Evolutionary conservation across 2,329 filamentous ascomycete genomes (phyloP).

Genomic region (Calonectria pteridis): DNA sequence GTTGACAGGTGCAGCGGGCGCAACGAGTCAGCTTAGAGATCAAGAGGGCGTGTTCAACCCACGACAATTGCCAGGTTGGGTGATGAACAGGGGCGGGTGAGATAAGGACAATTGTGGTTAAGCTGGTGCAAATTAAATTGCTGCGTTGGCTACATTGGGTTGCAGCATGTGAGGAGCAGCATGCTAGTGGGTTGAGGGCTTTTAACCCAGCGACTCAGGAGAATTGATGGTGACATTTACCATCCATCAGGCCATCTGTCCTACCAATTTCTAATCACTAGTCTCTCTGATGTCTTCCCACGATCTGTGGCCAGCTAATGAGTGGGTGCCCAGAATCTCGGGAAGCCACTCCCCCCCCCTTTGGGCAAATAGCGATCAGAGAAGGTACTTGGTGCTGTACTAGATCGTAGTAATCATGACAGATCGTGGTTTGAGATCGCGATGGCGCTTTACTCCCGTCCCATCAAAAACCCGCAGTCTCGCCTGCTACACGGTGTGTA

Average conservation of each 20-base stretch:
- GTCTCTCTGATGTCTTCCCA: background rate
- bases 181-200: slow-evolving; percentile 17
- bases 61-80: slow-evolving; percentile 18
- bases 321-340: background rate
- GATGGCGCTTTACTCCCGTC: slow-evolving; percentile 18
- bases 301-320: background rate
- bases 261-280: background rate
- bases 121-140: background rate
- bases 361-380: background rate
- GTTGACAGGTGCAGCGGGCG: background rate
- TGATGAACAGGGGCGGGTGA: slow-evolving; percentile 40
- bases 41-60: background rate
- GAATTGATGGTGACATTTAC: background rate
- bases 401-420: background rate
- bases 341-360: background rate
- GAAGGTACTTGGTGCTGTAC: background rate
- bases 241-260: background rate
- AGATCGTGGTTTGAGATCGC: slow-evolving; percentile 26
- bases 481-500: slow-evolving; percentile 11
- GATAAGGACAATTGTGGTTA: slow-evolving; percentile 14
- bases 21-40: background rate
- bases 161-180: background rate
- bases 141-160: slow-evolving; percentile 15
- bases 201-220: background rate
- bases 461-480: background rate